Evolutionary conservation across 2,329 filamentous ascomycete genomes (phyloP), one percentile per base, ranked within the genome.

Genomic region (Aspergillus sp.): DNA sequence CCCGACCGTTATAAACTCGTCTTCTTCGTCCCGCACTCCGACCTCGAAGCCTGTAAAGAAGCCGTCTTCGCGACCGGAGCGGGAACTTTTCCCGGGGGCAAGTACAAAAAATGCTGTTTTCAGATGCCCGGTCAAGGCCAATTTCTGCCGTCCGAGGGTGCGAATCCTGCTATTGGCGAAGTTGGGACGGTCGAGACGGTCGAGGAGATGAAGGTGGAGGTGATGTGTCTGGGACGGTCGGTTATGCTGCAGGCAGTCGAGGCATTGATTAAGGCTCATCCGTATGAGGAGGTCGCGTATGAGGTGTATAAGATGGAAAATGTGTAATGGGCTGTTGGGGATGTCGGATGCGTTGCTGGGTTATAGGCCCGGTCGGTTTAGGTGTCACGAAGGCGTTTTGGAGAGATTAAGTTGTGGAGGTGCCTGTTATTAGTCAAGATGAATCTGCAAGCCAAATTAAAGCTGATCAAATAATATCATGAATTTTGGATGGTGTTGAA

Each of bases 231-330:
- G 28, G 78, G 78, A 4, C 72, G 70, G 53, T 65, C 70, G 49
- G 67, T 75, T 9, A 76, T 78, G 73, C 53, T 71, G 30, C 64
- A 71, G 39, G 78, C 78, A 2, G 79, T 81, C 15, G 65, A 75
- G 61, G 77, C 72, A 39, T 65, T 81, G 66, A 62, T 77, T 23
- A 70, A 71, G 60, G 74, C 75, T n/a, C 79, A 81, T 73, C 79
- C 79, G 5, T 81, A 80, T 64, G 79, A 81, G 57, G 76, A 79
- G 63, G 75, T 78, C 23, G 76, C 74, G 12, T 79, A 79, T 68
- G 78, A 79, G 62, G 79, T 80, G 21, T 77, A 76, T 63, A 78
- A 73, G 62, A 70, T 79, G 68, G 79, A 81, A 65, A 68, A 78
- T 66, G 69, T 79, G 30, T 78, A 62, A 67, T 49, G 15, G 15